Evolutionary conservation across 2,329 filamentous ascomycete species (phyloP), one percentile per base, ranked within the genome.

Genomic region (Pseudogymnoascus sp.): DNA sequence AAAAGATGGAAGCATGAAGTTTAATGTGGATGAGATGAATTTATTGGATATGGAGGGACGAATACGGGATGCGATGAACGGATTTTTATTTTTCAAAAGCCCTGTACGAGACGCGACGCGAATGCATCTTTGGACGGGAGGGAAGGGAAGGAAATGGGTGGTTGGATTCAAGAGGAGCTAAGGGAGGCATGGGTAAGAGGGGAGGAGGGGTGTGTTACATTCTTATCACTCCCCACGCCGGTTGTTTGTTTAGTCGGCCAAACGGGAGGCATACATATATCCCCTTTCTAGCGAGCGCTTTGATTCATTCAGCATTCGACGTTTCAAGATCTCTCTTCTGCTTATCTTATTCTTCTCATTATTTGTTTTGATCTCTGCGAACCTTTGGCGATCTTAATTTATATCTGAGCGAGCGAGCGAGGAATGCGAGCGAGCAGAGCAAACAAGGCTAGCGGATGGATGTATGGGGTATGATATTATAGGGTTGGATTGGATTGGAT

Each of bases 11-110:
- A 28, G 22, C 22, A 50, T 50, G 41, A n/a, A 25, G 39, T 43
- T 18, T 33, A 53, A 53, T 53, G 43, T 18, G 43, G 43, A 53
- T 53, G 43, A 18, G 43, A 53, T 53, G 43, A 53, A 30, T 33
- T 53, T 53, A 53, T n/a, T n/a, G 11, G 43, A 15, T 30, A 53
- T 5, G 25, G n/a, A 33, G 25, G 22, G 25, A 33, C 18, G 43
- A 33, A 53, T 30, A 15, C n/a, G 25, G 43, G 43, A 33, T 53
- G 43, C 41, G 41, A 47, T 47, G 43, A 33, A 53, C 43, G 43
- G 43, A 33, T 47, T 53, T 53, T 53, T n/a, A 4, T 11, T 53
- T 15, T n/a, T 12, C n/a, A 53, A 30, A 53, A 53, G 43, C 43
- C n/a, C 25, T 53, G 43, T 30, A 53, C 43, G 43, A 53, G 43